phyloP scores from a whole-genome alignment of 805 yeast species.

The Ascoidea asiatica region DNA sequence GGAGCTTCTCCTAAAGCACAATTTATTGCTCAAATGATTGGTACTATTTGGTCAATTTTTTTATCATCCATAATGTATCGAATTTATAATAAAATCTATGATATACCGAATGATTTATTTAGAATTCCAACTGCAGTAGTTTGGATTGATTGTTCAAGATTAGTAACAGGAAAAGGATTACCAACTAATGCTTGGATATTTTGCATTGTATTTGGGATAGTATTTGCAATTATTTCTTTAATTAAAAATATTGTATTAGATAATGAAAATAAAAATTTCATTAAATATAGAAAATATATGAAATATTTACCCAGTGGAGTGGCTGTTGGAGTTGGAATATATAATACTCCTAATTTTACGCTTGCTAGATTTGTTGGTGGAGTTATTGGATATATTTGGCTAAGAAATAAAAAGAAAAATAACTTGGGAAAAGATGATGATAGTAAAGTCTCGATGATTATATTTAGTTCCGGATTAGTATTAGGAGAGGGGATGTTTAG shows the following conservation, averaged over 20 bases:
- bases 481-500: slow-evolving; percentile 90
- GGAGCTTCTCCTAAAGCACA: slow-evolving; percentile 93
- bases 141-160: slow-evolving; percentile 92
- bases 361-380: slow-evolving; percentile 92
- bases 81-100: slow-evolving; percentile 69
- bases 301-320: slow-evolving; percentile 82
- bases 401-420: slow-evolving; percentile 21
- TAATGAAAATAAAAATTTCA: slow-evolving; percentile 7
- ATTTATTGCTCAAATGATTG: slow-evolving; percentile 79
- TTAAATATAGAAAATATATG: slow-evolving; percentile 19
- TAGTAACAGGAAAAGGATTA: slow-evolving; percentile 82
- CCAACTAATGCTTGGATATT: slow-evolving; percentile 65
- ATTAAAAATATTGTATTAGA: slow-evolving; percentile 41
- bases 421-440: slow-evolving; percentile 1
- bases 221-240: slow-evolving; percentile 60
- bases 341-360: slow-evolving; percentile 87
- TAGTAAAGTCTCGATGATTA: slow-evolving; percentile 58
- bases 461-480: slow-evolving; percentile 83
- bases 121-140: slow-evolving; percentile 91
- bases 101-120: slow-evolving; percentile 70
- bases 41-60: slow-evolving; percentile 73
- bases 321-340: slow-evolving; percentile 94
- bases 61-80: slow-evolving; percentile 73
- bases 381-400: slow-evolving; percentile 45
- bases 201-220: slow-evolving; percentile 45